Conservation (phyloP, 2,329 filamentous ascomycete species). For the Penicillium sp. region DNA sequence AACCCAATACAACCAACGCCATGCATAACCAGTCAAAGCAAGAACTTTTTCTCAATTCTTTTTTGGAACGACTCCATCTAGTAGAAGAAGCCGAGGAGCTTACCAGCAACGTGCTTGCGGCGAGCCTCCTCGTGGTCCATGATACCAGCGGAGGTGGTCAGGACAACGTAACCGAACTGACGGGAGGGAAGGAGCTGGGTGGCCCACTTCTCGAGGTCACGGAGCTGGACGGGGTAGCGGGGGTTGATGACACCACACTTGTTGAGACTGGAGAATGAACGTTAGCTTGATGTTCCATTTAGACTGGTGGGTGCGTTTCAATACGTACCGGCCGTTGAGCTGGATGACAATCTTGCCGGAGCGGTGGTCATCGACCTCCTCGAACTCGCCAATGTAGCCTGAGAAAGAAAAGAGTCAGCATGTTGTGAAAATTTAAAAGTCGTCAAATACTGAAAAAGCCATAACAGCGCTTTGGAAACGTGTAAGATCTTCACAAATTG, state of each 20-base stretch:
- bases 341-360: conserved; percentile 99
- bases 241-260: conserved; percentile 99
- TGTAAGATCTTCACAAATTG: conserved; percentile 87
- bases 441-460: conserved; percentile 62
- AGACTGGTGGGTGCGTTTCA: not conserved
- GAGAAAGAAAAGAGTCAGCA: conserved; percentile 51
- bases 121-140: conserved; percentile 99
- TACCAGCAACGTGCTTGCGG: conserved; percentile 98
- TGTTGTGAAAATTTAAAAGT: conserved; percentile 97
- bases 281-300: conserved; percentile 14
- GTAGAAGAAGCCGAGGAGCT: conserved; percentile 99
- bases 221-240: conserved; percentile 98
- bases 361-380: conserved; percentile 99
- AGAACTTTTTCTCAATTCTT: conserved; percentile 30
- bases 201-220: conserved; percentile 99
- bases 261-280: conserved; percentile 63
- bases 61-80: conserved; percentile 50
- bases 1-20: conserved; percentile 17
- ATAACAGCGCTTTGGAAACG: conserved; percentile 67
- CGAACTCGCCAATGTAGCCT: conserved; percentile 99
- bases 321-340: conserved; percentile 79
- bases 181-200: conserved; percentile 97
- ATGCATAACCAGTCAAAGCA: conserved; percentile 26
- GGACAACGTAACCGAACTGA: conserved; percentile 99
- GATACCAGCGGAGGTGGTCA: conserved; percentile 98